Percentiles rank a stretch among this genome's conserved stretches.
phyloP scores from a whole-genome alignment of 2,329 filamentous ascomycete genomes.

The Botrytis fabae region DNA sequence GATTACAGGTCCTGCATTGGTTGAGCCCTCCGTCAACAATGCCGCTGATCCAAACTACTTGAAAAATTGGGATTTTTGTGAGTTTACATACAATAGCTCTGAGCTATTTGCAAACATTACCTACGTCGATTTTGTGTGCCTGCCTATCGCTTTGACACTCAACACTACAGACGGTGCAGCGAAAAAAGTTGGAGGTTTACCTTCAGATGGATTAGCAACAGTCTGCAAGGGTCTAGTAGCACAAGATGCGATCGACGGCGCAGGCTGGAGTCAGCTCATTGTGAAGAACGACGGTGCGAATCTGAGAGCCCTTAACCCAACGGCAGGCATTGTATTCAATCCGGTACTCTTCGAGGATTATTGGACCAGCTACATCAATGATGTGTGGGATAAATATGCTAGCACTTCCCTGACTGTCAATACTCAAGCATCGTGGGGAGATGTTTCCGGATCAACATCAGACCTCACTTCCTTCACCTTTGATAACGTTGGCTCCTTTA shows the following conservation, averaged over 20 bases:
- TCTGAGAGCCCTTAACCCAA: conserved; percentile 48
- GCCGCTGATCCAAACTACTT: conserved; percentile 60
- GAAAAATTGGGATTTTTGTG: conserved; percentile 64
- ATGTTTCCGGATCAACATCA: conserved; percentile 47
- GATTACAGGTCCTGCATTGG: conserved; percentile 66
- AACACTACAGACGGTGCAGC: conserved; percentile 45
- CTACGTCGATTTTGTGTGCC: conserved; percentile 71
- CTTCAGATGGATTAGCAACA: conserved; percentile 53
- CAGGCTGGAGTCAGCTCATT: conserved; percentile 59
- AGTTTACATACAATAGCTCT: conserved; percentile 63
- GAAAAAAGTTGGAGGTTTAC: conserved; percentile 57
- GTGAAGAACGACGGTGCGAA: conserved; percentile 36
- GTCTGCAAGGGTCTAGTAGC: conserved; percentile 55
- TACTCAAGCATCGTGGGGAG: conserved; percentile 62
- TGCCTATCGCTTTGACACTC: conserved; percentile 59
- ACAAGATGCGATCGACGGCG: conserved; percentile 57
- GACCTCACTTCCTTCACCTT: conserved; percentile 42
- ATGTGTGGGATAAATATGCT: conserved; percentile 46
- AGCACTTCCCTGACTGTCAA: conserved; percentile 55
- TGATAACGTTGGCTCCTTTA: conserved; percentile 50
- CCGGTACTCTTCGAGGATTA: conserved; percentile 45
- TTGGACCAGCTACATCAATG: conserved; percentile 49
- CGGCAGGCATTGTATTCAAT: conserved; percentile 42
- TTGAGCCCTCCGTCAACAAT: conserved; percentile 75
- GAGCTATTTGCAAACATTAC: conserved; percentile 68